Percentiles rank a stretch among this genome's conserved stretches.
phyloP scores from a whole-genome alignment of 345 rosid genomes.

The Gossypium longicalyx region DNA sequence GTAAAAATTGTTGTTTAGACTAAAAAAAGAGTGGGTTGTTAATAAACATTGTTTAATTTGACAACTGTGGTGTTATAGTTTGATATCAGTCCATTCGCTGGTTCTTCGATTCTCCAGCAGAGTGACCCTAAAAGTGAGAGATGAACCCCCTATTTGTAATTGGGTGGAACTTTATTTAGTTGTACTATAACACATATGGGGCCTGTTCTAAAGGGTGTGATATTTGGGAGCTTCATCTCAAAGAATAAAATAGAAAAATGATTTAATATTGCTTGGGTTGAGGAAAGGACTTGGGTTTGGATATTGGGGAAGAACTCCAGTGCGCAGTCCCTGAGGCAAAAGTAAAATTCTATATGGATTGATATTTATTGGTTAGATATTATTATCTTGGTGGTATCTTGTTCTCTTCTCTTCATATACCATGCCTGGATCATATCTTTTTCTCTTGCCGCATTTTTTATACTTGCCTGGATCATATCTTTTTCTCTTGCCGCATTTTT shows the following conservation, averaged over 20 bases:
- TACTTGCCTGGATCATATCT: not conserved
- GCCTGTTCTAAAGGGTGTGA: not conserved
- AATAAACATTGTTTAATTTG: not conserved
- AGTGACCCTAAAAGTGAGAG: not conserved
- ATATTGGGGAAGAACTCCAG: not conserved
- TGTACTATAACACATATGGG: not conserved
- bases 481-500: slow-evolving; percentile 8
- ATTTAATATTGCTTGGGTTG: not conserved
- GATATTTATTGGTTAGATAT: not conserved
- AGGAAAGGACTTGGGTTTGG: not conserved
- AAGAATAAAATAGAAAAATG: slow-evolving; percentile 1
- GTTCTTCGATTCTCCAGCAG: not conserved
- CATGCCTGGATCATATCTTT: not conserved
- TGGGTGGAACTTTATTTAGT: not conserved
- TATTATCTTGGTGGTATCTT: not conserved
- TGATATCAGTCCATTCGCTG: no score
- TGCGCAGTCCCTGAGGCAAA: not conserved
- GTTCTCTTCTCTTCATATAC: slow-evolving; percentile 4
- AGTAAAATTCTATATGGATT: not conserved
- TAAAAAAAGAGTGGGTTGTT: not conserved
- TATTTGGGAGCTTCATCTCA: not conserved
- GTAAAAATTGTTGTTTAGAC: not conserved
- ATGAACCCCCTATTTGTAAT: not conserved
- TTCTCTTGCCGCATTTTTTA: no score
- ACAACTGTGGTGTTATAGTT: not conserved